These are phyloP conservation scores for Cardiospermum halicacabum DNA, from an alignment of 345 rosid genomes.

Conservation along the genomic window DNA sequence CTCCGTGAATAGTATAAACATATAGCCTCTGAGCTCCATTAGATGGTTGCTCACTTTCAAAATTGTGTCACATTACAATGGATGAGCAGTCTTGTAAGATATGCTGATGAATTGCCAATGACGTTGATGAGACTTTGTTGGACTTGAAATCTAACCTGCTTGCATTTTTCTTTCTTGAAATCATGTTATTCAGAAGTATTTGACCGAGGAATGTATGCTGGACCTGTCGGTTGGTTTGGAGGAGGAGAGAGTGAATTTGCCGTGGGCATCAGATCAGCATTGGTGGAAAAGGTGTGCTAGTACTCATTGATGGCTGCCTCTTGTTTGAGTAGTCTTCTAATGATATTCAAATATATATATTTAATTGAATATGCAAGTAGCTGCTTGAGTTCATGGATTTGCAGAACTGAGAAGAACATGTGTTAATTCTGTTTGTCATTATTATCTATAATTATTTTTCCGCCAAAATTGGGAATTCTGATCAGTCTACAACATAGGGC, in stretches of 20 bases:
- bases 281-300: constrained; percentile 64
- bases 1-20: not conserved
- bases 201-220: constrained; percentile 97
- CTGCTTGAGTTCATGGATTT: not conserved
- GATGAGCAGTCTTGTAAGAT: not conserved
- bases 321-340: not conserved
- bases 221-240: constrained; percentile 94
- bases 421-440: not conserved
- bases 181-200: constrained; percentile 50
- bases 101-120: not conserved
- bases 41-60: not conserved
- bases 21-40: not conserved
- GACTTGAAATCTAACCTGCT: not conserved
- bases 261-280: constrained; percentile 84
- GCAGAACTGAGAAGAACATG: not conserved
- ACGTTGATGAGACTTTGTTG: not conserved
- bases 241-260: constrained; percentile 95
- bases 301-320: not conserved
- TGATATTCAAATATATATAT: not conserved
- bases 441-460: not conserved
- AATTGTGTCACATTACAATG: not conserved
- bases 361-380: not conserved
- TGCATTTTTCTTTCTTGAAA: not conserved
- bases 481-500: constrained; percentile 36
- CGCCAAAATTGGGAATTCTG: constrained; percentile 15